Evolutionary conservation across 208 protist genomes (phyloP).

Genomic region (Tritrichomonas musculus): DNA sequence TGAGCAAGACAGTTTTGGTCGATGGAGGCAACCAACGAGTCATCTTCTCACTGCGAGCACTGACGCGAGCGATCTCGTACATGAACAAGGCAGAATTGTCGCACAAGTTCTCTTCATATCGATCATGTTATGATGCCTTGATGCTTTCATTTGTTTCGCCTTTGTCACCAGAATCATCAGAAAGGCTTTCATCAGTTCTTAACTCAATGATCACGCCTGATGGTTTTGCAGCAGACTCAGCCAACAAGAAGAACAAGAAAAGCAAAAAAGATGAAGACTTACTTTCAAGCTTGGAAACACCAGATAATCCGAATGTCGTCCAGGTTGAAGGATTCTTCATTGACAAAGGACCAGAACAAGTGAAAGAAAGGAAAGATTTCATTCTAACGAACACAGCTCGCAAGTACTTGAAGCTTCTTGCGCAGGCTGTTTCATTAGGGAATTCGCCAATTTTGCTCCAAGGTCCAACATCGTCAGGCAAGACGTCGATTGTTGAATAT

Average conservation of each 20-base stretch:
- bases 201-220: neutral
- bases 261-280: no score
- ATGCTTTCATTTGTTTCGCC: neutral
- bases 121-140: slow-evolving; percentile 12
- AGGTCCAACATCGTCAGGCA: slow-evolving; percentile 90
- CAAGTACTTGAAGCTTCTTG: neutral
- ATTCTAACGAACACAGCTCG: neutral
- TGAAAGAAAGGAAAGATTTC: slow-evolving; percentile 4
- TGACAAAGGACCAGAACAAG: neutral
- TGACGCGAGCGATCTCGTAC: neutral
- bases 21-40: neutral
- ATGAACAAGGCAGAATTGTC: slow-evolving; percentile 33
- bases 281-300: neutral
- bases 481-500: slow-evolving; percentile 98
- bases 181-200: neutral
- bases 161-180: neutral
- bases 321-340: slow-evolving; percentile 27
- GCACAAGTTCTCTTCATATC: neutral
- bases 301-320: neutral
- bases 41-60: neutral
- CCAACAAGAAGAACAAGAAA: no score
- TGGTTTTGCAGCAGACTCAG: neutral
- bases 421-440: slow-evolving; percentile 48
- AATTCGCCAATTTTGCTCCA: slow-evolving; percentile 62
- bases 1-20: neutral